These are phyloP conservation scores for Puccinia novopanici DNA, from an alignment of 1,284 basidiomycete species.

Conservation along the genomic window DNA sequence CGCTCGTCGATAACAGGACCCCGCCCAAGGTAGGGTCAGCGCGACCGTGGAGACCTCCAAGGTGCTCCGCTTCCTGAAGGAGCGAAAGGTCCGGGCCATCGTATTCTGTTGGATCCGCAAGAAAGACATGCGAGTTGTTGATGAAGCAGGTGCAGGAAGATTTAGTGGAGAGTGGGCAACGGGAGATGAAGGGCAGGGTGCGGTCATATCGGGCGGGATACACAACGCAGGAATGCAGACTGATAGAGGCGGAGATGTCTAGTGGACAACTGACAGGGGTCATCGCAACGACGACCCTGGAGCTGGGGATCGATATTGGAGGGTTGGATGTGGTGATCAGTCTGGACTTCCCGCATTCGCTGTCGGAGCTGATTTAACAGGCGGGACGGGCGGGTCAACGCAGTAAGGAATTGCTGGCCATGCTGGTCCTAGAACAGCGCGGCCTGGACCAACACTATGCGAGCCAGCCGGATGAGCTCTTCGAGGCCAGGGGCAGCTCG, in stretches of 20 bases:
- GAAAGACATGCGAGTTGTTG: conserved; percentile 69
- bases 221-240: conserved; percentile 71
- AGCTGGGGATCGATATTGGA: conserved; percentile 88
- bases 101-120: conserved; percentile 77
- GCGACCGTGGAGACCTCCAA: conserved; percentile 72
- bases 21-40: conserved; percentile 66
- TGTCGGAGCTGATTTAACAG: conserved; percentile 84
- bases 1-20: conserved; percentile 68
- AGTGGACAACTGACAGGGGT: conserved; percentile 77
- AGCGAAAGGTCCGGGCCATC: conserved; percentile 76
- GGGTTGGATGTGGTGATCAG: conserved; percentile 83
- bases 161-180: conserved; percentile 72
- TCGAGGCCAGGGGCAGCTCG: conserved; percentile 55
- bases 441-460: conserved; percentile 79
- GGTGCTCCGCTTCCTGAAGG: conserved; percentile 79
- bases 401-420: conserved; percentile 76
- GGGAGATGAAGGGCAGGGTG: conserved; percentile 75
- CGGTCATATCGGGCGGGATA: conserved; percentile 84
- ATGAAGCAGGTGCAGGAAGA: conserved; percentile 77
- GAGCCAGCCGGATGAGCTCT: conserved; percentile 71
- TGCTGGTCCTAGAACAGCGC: conserved; percentile 72
- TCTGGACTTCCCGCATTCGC: conserved; percentile 77
- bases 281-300: conserved; percentile 86
- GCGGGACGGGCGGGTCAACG: conserved; percentile 82
- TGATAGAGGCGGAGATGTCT: conserved; percentile 83